Base-by-base conservation (phyloP, 2,329 filamentous ascomycete species). In the Fusarium fracticaudum region DNA sequence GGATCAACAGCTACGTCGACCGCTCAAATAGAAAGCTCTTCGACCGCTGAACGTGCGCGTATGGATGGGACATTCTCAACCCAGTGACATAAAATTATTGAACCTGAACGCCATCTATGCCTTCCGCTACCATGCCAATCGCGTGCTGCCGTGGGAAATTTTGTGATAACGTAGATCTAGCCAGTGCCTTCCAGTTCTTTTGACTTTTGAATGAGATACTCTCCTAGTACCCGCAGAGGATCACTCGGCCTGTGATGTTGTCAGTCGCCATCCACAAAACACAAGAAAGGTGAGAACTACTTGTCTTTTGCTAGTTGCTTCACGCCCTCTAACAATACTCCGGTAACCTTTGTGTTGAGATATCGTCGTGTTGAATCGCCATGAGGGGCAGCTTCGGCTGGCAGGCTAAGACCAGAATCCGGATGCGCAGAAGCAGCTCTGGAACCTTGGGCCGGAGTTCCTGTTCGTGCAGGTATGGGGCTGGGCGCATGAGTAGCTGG, bases 341-440 rank as follows among this genome's bases (percentile, higher is more conserved):
- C 89, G 1, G 92, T 93, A 45, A 95, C 88, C 76, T 91, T 93
- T 55, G 87, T 86, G 78, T 94, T 94, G 75, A 95, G 82, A 80
- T 94, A 95, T 77, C 90, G 88, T 50, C 93, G 88, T 10, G 90
- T 90, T 2, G 91, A 90, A 29, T 92, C 92, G 53, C 92, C 92
- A 77, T 94, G 91, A 3, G 87, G 82, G 4, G 89, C 86, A 20
- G 90, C 87, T 78, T 92, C 88, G 18, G 87, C 82, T 3, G 91
- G 91, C 81, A 92, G 87, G n/a, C 84, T 82, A 74, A 85, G 86
- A 33, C 82, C 81, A 9, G 85, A 74, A 69, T 91, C 89, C 8
- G 89, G 88, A 67, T 90, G 88, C 53, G 85, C 86, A 37, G 89
- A 91, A 13, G 87, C 85, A 15, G 89, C 88, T 75, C 90, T 85